Conservation (phyloP, 169 alveolate species). For the Amoebophrya sp. region DNA sequence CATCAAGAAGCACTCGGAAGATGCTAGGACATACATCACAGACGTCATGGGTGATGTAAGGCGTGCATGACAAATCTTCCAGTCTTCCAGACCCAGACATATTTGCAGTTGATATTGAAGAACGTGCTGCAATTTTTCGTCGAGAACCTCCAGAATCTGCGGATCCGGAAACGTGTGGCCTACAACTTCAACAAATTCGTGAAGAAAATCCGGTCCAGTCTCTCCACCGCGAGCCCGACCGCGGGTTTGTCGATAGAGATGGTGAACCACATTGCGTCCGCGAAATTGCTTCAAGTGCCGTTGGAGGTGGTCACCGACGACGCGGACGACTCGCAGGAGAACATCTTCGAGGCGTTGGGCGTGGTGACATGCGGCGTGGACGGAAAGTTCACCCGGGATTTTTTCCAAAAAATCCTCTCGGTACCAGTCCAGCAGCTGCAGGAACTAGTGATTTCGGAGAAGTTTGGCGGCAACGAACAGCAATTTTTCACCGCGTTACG, state of each 20-base stretch:
- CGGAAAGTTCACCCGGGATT: neutral
- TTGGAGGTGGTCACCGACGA: neutral
- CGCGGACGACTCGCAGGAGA: neutral
- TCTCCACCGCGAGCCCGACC: neutral
- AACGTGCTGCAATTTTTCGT: neutral
- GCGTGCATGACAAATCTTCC: no score
- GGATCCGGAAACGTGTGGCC: neutral
- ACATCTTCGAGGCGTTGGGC: neutral
- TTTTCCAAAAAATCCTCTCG: neutral
- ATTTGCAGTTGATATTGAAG: no score
- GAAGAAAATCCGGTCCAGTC: neutral
- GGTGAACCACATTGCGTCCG: no score
- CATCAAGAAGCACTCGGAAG: no score
- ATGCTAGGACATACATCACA: no score
- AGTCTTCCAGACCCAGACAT: no score
- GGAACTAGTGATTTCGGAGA: no score
- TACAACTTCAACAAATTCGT: neutral
- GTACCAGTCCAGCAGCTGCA: neutral
- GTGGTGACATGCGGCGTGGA: neutral
- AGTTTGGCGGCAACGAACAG: no score
- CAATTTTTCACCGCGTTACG: no score
- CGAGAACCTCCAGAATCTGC: neutral
- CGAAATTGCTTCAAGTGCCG: no score
- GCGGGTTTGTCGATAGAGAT: no score
- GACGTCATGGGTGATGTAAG: no score